Base-by-base conservation (phyloP, 495 filamentous ascomycete species). In the Lasiosphaeriaceae sp. region DNA sequence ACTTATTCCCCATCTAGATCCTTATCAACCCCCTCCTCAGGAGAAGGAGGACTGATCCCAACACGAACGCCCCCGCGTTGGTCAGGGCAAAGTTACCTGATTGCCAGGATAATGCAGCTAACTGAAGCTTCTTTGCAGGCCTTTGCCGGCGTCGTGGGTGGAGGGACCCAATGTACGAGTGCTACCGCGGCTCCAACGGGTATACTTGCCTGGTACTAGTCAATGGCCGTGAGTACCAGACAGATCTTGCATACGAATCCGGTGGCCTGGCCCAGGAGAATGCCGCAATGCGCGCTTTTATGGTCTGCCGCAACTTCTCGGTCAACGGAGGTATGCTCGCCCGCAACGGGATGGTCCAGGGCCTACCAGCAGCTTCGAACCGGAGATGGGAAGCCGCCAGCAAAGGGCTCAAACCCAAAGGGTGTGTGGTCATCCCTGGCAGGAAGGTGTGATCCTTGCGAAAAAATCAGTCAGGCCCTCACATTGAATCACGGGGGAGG, bases 221-320 rank as follows among this genome's bases (percentile, higher is more conserved):
- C 71, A 97, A 98, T 75, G 92, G 93, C 65, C 86, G 94, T 68
- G 90, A 96, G 74, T 98, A 97, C 80, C 87, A 91, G 69, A 95
- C 92, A 37, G 91, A 96, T 69, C 79, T 83, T n/a, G 80, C 85
- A 62, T 92, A 90, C 76, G 85, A 86, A 67, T 87, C 84, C 56
- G 87, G 93, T 60, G 78, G 80, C 51, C 80, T 96, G 62, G 94
- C 94, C 50, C 88, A 90, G 66, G 92, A 98, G 75, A 92, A 91
- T 66, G 94, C 94, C 50, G 94, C 94, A 57, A 96, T 94, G 86
- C 87, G 90, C 59, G 94, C 94, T 56, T 98, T 96, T 74, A 89
- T 96, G 78, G 93, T 97, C 57, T 98, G 94, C 79, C 89, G 93
- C 69, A 96, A 96, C 77, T 97, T 98, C 77, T 97, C 93, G 58